Conservation (phyloP, 2,329 filamentous ascomycete species). For the Phyllosticta citriasiana region DNA sequence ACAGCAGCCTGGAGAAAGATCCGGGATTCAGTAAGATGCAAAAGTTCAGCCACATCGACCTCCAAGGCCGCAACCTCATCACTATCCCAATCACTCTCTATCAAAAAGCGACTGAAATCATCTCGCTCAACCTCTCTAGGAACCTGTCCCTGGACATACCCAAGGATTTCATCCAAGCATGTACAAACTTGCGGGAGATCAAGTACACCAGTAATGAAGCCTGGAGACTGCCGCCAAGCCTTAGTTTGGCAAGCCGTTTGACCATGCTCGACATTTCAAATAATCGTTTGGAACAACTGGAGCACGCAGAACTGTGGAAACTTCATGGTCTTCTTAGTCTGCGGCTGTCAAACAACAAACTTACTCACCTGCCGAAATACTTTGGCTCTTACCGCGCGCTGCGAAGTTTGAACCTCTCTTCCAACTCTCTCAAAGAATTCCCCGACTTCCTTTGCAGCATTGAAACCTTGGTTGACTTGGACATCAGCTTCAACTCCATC, state of each 20-base stretch:
- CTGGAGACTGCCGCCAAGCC: slow-evolving; percentile 70
- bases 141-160: slow-evolving; percentile 89
- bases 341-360: slow-evolving; percentile 85
- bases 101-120: slow-evolving; percentile 83
- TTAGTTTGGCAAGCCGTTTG: slow-evolving; percentile 69
- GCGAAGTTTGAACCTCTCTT: slow-evolving; percentile 81
- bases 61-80: slow-evolving; percentile 79
- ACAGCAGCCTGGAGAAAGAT: slow-evolving; percentile 60
- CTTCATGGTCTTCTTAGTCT: slow-evolving; percentile 73
- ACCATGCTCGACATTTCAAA: slow-evolving; percentile 93
- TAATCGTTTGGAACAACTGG: slow-evolving; percentile 78
- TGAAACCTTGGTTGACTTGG: slow-evolving; percentile 76
- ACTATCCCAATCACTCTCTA: slow-evolving; percentile 94
- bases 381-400: slow-evolving; percentile 73
- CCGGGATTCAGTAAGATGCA: slow-evolving; percentile 71
- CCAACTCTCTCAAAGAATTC: slow-evolving; percentile 80
- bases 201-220: slow-evolving; percentile 94
- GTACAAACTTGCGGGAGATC: slow-evolving; percentile 83
- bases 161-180: slow-evolving; percentile 92
- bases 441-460: slow-evolving; percentile 77
- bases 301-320: slow-evolving; percentile 70
- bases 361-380: slow-evolving; percentile 68
- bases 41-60: slow-evolving; percentile 89
- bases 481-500: slow-evolving; percentile 94
- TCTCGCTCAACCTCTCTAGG: slow-evolving; percentile 84